Conservation (phyloP, 2,329 filamentous ascomycete species). For the Ceratocystis cacaofunesta region DNA sequence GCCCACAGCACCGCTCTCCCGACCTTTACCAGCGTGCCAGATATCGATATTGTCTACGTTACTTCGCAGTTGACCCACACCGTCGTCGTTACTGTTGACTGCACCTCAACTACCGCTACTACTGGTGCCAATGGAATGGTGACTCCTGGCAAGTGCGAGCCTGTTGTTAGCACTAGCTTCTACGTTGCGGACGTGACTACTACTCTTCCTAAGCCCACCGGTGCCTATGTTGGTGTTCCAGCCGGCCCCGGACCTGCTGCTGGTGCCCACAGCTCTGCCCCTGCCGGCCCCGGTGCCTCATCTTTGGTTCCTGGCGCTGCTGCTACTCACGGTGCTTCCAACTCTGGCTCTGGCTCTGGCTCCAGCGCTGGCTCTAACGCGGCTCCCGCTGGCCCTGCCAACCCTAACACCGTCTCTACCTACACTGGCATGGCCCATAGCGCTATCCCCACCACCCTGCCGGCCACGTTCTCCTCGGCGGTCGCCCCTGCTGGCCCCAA, state of each 20-base stretch:
- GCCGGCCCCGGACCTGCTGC: background rate
- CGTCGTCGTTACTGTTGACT: conserved; percentile 2
- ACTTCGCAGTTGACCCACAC: background rate
- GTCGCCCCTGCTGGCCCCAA: background rate
- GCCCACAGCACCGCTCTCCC: background rate
- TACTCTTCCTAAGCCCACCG: background rate
- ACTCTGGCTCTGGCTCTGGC: background rate
- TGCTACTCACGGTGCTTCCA: background rate
- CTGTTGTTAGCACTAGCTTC: background rate
- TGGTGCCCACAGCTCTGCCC: background rate
- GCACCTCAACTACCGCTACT: conserved; percentile 5
- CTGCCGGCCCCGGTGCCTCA: background rate
- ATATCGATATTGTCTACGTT: background rate
- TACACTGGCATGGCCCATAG: background rate
- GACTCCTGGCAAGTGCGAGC: background rate
- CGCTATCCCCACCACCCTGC: background rate
- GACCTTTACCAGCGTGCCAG: background rate
- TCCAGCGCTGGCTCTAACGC: background rate
- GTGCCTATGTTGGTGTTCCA: background rate
- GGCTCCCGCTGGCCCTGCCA: background rate
- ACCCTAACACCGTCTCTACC: background rate
- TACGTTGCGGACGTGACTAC: background rate
- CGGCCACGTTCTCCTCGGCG: background rate
- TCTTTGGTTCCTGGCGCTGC: background rate
- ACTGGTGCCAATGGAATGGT: background rate